Conservation (phyloP, 2,329 filamentous ascomycete species). For the Botrytis squamosa region DNA sequence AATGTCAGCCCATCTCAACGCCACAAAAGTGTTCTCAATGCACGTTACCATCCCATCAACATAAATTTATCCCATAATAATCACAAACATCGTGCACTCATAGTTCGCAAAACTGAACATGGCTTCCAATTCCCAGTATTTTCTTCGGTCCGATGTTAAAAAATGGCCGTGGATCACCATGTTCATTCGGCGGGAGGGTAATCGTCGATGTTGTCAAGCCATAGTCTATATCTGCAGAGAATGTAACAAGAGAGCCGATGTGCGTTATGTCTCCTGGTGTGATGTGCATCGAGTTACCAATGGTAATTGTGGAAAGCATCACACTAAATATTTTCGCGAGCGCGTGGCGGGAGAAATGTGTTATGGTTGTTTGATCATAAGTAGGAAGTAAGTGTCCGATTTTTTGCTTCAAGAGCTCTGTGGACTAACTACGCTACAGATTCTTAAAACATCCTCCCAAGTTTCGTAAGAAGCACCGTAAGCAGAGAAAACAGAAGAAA, state of each 20-base stretch:
- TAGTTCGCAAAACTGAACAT: neutral
- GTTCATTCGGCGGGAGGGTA: rapidly evolving
- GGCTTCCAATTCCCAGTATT: neutral
- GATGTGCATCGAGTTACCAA: neutral
- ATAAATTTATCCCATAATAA: neutral
- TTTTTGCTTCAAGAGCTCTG: neutral
- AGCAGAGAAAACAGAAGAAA: neutral
- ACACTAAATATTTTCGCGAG: neutral
- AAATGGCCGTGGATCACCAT: neutral
- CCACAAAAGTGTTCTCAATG: neutral
- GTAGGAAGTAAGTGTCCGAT: neutral
- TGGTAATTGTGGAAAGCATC: neutral
- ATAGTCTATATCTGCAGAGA: neutral
- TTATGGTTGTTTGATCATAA: neutral
- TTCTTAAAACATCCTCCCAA: neutral
- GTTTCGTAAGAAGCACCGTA: neutral
- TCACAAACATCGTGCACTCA: neutral
- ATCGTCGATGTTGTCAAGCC: neutral
- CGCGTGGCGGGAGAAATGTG: neutral
- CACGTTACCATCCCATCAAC: neutral
- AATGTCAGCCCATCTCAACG: neutral
- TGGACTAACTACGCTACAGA: neutral
- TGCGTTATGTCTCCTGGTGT: neutral
- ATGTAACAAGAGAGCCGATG: neutral
- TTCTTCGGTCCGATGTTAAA: neutral